These are phyloP conservation scores for Cucurbitaria berberidis DNA, from an alignment of 2,329 filamentous ascomycete species.

Conservation along the genomic window DNA sequence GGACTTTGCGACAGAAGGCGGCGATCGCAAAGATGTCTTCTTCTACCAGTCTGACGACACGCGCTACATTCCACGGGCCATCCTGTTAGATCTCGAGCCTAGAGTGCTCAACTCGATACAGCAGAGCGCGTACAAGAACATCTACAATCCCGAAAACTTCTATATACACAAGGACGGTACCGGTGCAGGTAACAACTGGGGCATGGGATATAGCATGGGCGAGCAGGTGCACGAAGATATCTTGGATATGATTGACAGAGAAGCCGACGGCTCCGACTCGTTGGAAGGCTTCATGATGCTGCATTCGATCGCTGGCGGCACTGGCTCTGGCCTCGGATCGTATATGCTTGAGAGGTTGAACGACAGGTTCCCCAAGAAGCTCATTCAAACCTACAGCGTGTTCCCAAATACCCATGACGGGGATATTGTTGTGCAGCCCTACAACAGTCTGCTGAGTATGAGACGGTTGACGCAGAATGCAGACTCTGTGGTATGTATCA, in stretches of 20 bases:
- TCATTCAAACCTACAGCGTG: slow-evolving; percentile 98
- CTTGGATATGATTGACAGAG: slow-evolving; percentile 98
- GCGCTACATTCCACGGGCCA: slow-evolving; percentile 94
- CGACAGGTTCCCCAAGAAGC: slow-evolving; percentile 97
- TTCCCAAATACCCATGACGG: slow-evolving; percentile 91
- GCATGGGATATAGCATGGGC: slow-evolving; percentile 91
- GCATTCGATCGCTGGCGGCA: slow-evolving; percentile 96
- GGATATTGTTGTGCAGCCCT: slow-evolving; percentile 96
- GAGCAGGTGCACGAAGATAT: slow-evolving; percentile 94
- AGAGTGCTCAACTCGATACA: slow-evolving; percentile 92
- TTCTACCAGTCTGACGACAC: slow-evolving; percentile 99
- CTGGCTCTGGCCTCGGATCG: slow-evolving; percentile 92
- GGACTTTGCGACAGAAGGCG: slow-evolving; percentile 96
- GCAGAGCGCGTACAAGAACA: slow-evolving; percentile 92
- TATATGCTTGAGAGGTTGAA: slow-evolving; percentile 95
- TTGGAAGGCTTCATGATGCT: slow-evolving; percentile 99
- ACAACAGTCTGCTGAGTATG: slow-evolving; percentile 95
- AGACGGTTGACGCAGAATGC: slow-evolving; percentile 91
- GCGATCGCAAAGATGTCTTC: slow-evolving; percentile 98
- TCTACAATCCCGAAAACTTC: slow-evolving; percentile 99
- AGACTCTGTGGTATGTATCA: slow-evolving; percentile 76
- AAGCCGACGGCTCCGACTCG: slow-evolving; percentile 97
- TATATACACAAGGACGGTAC: slow-evolving; percentile 93
- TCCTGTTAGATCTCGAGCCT: slow-evolving; percentile 93
- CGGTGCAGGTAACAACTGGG: slow-evolving; percentile 98